Percentiles rank a stretch among this genome's conserved stretches.
Conservation (phyloP, 306 rosid species). For the Ziziphus jujuba region DNA sequence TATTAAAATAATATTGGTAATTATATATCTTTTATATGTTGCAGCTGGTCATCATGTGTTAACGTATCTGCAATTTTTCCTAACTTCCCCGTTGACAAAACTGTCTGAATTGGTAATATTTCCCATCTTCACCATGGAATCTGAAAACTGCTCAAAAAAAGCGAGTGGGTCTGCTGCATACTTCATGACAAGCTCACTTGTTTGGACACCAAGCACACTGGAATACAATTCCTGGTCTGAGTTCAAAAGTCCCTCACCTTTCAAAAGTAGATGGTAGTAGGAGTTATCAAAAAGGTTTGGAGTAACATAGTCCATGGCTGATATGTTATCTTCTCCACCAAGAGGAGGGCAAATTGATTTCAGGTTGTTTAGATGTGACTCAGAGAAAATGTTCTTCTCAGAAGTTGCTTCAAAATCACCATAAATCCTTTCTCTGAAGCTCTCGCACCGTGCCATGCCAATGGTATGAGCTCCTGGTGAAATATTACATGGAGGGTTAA, state of each 20-base stretch:
- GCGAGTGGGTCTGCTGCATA: slow-evolving; percentile 68
- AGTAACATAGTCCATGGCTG: slow-evolving; percentile 78
- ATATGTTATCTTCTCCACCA: slow-evolving; percentile 51
- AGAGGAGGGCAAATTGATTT: slow-evolving; percentile 58
- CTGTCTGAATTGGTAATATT: slow-evolving; percentile 62
- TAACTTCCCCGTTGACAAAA: slow-evolving; percentile 65
- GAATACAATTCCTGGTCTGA: slow-evolving; percentile 86
- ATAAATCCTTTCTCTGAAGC: slow-evolving; percentile 59
- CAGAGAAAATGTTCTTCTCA: slow-evolving; percentile 43
- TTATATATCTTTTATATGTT: too few relatives aligned
- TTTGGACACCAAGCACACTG: slow-evolving; percentile 55
- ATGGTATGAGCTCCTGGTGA: slow-evolving; percentile 88
- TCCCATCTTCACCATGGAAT: slow-evolving; percentile 89
- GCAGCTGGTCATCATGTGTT: slow-evolving; percentile 59
- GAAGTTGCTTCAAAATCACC: slow-evolving; percentile 53
- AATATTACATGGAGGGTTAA: too few relatives aligned
- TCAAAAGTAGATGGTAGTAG: slow-evolving; percentile 59
- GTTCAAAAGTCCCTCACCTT: slow-evolving; percentile 71
- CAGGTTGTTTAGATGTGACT: slow-evolving; percentile 40
- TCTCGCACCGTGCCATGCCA: slow-evolving; percentile 74
- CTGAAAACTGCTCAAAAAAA: slow-evolving; percentile 84
- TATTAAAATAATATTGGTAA: too few relatives aligned
- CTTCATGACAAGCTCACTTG: slow-evolving; percentile 62
- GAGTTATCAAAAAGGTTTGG: slow-evolving; percentile 87
- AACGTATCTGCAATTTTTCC: slow-evolving; percentile 83